Evolutionary conservation across 805 yeast species (phyloP).

Genomic region (Limtongia smithiae): DNA sequence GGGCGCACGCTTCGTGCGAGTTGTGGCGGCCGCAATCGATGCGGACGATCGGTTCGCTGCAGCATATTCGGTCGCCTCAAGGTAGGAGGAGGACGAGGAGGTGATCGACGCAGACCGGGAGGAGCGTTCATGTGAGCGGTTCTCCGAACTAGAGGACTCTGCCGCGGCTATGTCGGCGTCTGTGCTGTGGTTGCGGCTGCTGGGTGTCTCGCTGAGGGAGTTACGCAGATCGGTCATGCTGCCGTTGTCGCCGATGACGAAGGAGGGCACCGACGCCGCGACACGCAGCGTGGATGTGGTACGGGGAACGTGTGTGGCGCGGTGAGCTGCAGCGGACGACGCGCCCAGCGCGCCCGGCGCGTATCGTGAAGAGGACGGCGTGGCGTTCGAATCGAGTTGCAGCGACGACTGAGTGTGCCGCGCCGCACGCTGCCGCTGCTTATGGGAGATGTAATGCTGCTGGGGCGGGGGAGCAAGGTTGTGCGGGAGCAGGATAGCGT

Average conservation of each 20-base stretch:
- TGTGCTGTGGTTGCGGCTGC: no score
- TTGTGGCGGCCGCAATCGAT: no score
- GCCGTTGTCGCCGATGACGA: not conserved
- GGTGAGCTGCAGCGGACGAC: no score
- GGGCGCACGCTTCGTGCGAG: no score
- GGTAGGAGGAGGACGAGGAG: constrained; percentile 5
- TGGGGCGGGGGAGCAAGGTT: constrained; percentile 8
- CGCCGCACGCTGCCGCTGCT: constrained; percentile 3
- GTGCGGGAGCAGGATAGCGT: constrained; percentile 6
- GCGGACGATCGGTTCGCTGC: no score
- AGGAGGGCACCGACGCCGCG: not conserved
- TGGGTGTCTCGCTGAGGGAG: not conserved
- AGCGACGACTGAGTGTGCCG: no score
- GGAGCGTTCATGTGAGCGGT: not conserved
- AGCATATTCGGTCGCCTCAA: constrained; percentile 1
- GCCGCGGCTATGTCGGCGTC: not conserved
- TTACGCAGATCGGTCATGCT: no score
- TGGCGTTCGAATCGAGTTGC: no score
- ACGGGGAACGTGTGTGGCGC: no score
- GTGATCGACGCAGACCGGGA: not conserved
- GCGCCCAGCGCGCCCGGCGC: no score
- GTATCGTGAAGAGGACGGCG: no score
- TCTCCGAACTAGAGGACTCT: not conserved
- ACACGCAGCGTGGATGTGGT: no score
- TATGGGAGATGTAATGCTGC: constrained; percentile 2